Evolutionary conservation across 345 rosid genomes (phyloP), one percentile per base, ranked within the genome.

Genomic region (Rhizophora mangle): DNA sequence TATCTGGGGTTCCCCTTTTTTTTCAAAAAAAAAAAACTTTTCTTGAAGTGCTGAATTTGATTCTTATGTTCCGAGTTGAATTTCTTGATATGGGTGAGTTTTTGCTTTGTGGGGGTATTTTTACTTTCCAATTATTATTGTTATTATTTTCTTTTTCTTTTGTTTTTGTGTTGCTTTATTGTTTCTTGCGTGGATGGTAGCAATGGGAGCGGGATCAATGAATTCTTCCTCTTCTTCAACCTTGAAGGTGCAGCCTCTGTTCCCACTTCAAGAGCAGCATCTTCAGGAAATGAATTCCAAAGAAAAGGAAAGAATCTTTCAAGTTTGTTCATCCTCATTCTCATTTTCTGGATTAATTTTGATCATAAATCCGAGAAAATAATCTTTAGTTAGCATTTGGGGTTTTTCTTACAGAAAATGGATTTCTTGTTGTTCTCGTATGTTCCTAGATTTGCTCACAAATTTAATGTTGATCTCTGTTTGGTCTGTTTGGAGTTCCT

Each of bases 261-360:
- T 55, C 47, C 84, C 88, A 0, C 86, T 85, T 80, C 82, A 72
- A 70, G 86, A 82, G 58, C 83, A 82, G 51, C 65, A 67, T 47
- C 75, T 80, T 56, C 84, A 73, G 77, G 70, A 78, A 62, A 85
- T 54, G 60, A 76, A 22, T 58, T 82, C 84, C 65, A 82, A 70
- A 71, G 84, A 85, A 76, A 85, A 82, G 18, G 83, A 82, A 27
- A 76, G 70, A 20, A 32, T 13, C 13, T 32, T 53, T 18, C 16
- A 11, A 47, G 20, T 47, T 3, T 6, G 9, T 37, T 37, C 2
- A 37, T 8, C 43, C 43, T 2, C 43, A 37, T 8, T 37, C 9
- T 8, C 43, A 37, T 37, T 37, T 37, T 37, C 43, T 37, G 43
- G 43, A 37, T 37, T 8, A 37, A 37, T 8, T 37, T 37, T 37